A percentile compares a stretch with the other conserved stretches of the same genome.
Conservation (phyloP, 2,329 filamentous ascomycete genomes). For the Aspergillus neoniger region DNA sequence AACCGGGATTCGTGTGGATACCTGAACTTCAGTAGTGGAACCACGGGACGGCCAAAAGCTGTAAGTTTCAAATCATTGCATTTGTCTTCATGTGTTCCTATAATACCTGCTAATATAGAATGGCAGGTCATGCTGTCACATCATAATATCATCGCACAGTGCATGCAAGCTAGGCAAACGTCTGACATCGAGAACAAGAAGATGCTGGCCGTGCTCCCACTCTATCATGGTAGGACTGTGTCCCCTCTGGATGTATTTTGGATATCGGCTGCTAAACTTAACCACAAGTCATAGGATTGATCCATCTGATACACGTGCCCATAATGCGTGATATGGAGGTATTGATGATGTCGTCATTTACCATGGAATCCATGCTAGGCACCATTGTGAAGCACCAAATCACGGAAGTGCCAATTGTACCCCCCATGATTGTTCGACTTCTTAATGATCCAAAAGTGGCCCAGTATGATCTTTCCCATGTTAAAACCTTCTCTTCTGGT, state of each 20-base stretch:
- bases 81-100: no score
- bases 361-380: conserved; percentile 60
- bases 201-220: conserved; percentile 60
- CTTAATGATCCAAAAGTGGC: conserved; percentile 50
- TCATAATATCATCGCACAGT: conserved; percentile 61
- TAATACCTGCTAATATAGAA: neutral
- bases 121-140: conserved; percentile 54
- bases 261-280: neutral
- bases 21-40: conserved; percentile 53
- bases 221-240: conserved; percentile 54
- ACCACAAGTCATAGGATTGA: conserved; percentile 59
- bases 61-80: conserved; percentile 10
- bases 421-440: conserved; percentile 63
- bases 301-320: conserved; percentile 65
- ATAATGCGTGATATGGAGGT: conserved; percentile 66
- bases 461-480: conserved; percentile 58
- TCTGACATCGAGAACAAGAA: conserved; percentile 49
- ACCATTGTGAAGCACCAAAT: conserved; percentile 57
- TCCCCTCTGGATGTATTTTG: no score
- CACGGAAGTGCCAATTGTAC: conserved; percentile 59
- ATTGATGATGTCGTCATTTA: conserved; percentile 65
- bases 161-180: conserved; percentile 60
- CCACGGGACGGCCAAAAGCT: conserved; percentile 54
- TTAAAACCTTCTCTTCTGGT: conserved; percentile 61
- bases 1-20: conserved; percentile 60